A percentile compares a stretch with the other conserved stretches of the same genome.
phyloP scores from a whole-genome alignment of 441 rosid genomes.

The Breynia disticha region DNA sequence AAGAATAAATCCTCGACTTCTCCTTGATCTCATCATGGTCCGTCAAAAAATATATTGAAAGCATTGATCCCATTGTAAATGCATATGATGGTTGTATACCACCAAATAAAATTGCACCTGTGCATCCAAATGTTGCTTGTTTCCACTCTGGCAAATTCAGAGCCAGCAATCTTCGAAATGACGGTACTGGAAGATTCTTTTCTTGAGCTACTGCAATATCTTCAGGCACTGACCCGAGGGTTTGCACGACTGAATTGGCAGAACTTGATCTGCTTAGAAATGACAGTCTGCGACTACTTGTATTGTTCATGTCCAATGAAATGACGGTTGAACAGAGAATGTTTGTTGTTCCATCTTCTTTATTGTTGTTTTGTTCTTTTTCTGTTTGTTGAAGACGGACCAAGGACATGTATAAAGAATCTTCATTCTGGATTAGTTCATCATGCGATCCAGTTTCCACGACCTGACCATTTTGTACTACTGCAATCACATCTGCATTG shows the following conservation, averaged over 20 bases:
- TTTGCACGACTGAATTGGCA: conserved; percentile 24
- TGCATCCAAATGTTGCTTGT: conserved; percentile 51
- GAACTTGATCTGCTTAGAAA: conserved; percentile 50
- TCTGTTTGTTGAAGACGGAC: conserved; percentile 47
- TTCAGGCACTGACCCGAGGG: conserved; percentile 9
- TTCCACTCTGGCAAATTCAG: conserved; percentile 71
- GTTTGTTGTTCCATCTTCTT: background rate
- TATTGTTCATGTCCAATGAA: conserved; percentile 25
- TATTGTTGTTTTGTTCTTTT: conserved; percentile 15
- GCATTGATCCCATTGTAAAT: conserved; percentile 51
- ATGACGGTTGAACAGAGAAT: conserved; percentile 12
- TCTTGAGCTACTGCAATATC: conserved; percentile 3
- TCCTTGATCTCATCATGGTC: conserved; percentile 53
- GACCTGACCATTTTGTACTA: conserved; percentile 46
- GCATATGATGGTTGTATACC: conserved; percentile 61
- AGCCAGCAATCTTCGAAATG: conserved; percentile 48
- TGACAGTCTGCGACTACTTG: conserved; percentile 41
- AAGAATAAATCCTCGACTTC: conserved; percentile 39
- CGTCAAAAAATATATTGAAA: conserved; percentile 44
- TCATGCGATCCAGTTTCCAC: conserved; percentile 58
- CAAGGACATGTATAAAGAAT: conserved; percentile 43
- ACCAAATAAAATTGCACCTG: conserved; percentile 50
- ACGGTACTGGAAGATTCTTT: conserved; percentile 25
- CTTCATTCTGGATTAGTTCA: conserved; percentile 32
- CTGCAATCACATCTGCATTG: conserved; percentile 48